phyloP scores from a whole-genome alignment of 768 basidiomycete genomes.

The Xerocomellus amylosporus region DNA sequence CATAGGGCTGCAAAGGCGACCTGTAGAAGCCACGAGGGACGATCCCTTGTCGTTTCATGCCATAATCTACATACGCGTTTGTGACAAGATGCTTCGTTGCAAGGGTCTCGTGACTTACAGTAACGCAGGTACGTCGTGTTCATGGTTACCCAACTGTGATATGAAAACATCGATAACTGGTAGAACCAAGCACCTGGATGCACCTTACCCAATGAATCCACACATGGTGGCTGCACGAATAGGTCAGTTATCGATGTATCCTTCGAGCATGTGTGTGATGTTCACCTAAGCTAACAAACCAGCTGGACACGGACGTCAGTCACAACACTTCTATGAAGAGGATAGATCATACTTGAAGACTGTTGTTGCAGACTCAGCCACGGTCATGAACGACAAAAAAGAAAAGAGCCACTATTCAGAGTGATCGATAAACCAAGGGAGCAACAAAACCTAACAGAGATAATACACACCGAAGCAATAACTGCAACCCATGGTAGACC shows the following conservation, averaged over 20 bases:
- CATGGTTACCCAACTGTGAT: slow-evolving; percentile 61
- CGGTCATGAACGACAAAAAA: slow-evolving; percentile 63
- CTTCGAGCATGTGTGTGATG: not conserved
- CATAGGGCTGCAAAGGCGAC: slow-evolving; percentile 60
- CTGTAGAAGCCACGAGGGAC: slow-evolving; percentile 62
- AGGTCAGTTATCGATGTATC: not conserved
- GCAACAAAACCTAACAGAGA: not conserved
- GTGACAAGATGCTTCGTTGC: slow-evolving; percentile 33
- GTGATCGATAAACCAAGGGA: slow-evolving; percentile 12
- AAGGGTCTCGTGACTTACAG: slow-evolving; percentile 40
- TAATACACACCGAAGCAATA: slow-evolving; percentile 24
- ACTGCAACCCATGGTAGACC: slow-evolving; percentile 51
- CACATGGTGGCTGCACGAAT: slow-evolving; percentile 45
- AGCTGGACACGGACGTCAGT: slow-evolving; percentile 36
- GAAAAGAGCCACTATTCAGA: slow-evolving; percentile 36
- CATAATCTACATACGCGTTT: slow-evolving; percentile 7
- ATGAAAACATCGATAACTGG: slow-evolving; percentile 45
- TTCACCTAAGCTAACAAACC: slow-evolving; percentile 64
- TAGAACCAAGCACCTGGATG: slow-evolving; percentile 31
- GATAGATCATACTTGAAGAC: slow-evolving; percentile 22
- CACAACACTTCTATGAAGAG: slow-evolving; percentile 16
- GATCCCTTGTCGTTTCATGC: slow-evolving; percentile 40
- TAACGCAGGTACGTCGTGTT: slow-evolving; percentile 73
- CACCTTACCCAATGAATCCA: slow-evolving; percentile 49
- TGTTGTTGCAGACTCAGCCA: slow-evolving; percentile 51